Evolutionary conservation across 805 yeast species (phyloP), one percentile per base, ranked within the genome.

Genomic region (Saccharomycopsis fodiens): DNA sequence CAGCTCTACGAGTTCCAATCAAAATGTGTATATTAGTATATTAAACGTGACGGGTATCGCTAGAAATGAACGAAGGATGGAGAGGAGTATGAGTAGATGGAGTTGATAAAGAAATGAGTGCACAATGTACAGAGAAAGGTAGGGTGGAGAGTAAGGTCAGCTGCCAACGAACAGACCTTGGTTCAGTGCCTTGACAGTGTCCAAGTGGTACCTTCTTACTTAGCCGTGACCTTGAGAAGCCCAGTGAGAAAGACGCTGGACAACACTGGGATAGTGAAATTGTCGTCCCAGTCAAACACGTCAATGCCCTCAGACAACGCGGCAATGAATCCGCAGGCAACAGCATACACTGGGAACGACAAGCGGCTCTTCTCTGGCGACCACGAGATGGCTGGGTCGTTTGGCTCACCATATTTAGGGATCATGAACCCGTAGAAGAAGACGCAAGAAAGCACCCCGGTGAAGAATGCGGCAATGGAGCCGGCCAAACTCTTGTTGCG

Each of bases 211-310:
- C 10, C 5, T 32, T 17, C 8, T 19, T 32, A 19, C 36, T 32
- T 32, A 19, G 36, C 36, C 6, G 20, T 32, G 20, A 32, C 36
- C 19, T 10, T 32, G 36, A 32, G 36, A 17, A 76, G 69, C 21
- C 62, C 63, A 57, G 71, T 70, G 52, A 88, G 67, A 54, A 83
- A 78, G 3, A 72, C 58, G 4, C 95, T 82, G 17, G 96, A 82
- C 36, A 91, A 63, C 1, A 86, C 86, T 4, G 98, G 98, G 49
- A 93, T 91, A 39, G 97, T 89, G 56, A 93, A 76, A 62, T 93
- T 93, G 60, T 93, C 98, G 63, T 93, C 98, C 64, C 89, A 66
- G 35, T 76, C 78, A 47, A 72, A 78, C 13, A 89, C 47, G 54
- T 84, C 87, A 41, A 89, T 74, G 25, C 88, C 86, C 68, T 93